Evolutionary conservation across 805 yeast genomes (phyloP).

Genomic region (Starmerella vaccinii): DNA sequence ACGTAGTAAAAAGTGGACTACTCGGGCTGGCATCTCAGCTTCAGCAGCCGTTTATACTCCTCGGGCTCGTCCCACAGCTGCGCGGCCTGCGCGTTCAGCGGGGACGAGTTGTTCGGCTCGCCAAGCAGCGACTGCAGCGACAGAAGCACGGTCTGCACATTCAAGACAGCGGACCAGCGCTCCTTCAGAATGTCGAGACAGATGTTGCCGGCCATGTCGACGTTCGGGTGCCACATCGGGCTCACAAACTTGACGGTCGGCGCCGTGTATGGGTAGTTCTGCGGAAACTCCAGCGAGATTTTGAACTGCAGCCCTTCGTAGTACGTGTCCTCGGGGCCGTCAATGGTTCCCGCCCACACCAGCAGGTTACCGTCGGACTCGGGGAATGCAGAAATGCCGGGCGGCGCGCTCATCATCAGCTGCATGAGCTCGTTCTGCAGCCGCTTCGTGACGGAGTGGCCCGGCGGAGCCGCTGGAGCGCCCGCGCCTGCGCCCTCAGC

Average conservation of each 20-base stretch:
- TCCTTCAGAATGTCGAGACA: constrained; percentile 56
- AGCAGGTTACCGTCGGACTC: constrained; percentile 43
- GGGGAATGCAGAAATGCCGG: constrained; percentile 49
- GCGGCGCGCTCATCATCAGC: constrained; percentile 41
- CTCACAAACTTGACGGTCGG: constrained; percentile 47
- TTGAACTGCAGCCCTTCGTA: constrained; percentile 46
- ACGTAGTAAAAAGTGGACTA: background rate
- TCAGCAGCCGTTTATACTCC: constrained; percentile 35
- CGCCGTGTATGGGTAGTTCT: constrained; percentile 48
- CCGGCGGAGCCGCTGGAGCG: constrained; percentile 29
- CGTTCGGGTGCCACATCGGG: constrained; percentile 59
- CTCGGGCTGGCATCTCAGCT: constrained; percentile 32
- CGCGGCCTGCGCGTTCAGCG: constrained; percentile 50
- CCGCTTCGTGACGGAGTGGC: constrained; percentile 42
- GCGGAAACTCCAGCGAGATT: constrained; percentile 42
- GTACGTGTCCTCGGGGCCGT: constrained; percentile 49
- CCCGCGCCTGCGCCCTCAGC: background rate
- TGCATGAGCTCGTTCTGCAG: constrained; percentile 45
- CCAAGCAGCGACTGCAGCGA: constrained; percentile 51
- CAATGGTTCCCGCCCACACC: constrained; percentile 48
- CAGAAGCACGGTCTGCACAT: constrained; percentile 49
- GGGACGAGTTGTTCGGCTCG: constrained; percentile 51
- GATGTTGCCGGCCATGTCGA: constrained; percentile 54
- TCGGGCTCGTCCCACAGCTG: constrained; percentile 41
- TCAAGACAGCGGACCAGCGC: constrained; percentile 55